These are phyloP conservation scores for Chytriomyces sp. DNA, from an alignment of 192 early-diverging fungal species.

Conservation along the genomic window DNA sequence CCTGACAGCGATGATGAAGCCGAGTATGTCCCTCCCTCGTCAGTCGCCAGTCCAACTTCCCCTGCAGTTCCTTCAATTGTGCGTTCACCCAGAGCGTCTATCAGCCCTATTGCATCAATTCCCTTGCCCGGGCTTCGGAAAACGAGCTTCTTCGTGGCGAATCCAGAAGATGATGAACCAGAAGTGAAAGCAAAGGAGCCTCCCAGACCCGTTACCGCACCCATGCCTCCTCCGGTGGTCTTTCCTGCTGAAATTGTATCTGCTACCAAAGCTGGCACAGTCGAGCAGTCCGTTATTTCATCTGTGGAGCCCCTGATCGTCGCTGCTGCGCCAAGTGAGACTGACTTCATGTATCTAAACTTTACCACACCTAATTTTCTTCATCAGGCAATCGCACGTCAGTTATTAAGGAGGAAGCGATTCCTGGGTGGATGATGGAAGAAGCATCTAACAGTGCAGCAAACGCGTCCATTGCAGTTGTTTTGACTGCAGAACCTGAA, in stretches of 20 bases:
- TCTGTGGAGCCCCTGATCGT: not conserved
- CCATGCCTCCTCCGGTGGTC: not conserved
- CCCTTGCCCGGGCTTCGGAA: not conserved
- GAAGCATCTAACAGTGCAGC: not conserved
- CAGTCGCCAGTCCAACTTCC: not conserved
- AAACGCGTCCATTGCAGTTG: conserved; percentile 1
- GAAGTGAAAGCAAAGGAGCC: not conserved
- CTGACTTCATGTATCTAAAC: not conserved
- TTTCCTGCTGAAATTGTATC: not conserved
- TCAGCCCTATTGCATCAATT: not conserved
- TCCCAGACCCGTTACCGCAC: not conserved
- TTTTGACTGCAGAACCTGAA: not conserved
- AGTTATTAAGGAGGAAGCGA: not conserved
- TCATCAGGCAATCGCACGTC: not conserved
- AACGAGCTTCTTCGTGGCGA: conserved; percentile 1
- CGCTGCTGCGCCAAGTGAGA: not conserved
- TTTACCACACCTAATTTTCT: not conserved
- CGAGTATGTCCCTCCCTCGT: too few relatives aligned
- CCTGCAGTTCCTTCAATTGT: conserved; percentile 4
- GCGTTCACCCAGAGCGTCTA: not conserved
- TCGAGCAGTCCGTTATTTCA: too few relatives aligned
- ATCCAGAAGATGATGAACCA: not conserved
- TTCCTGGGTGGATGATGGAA: conserved; percentile 25
- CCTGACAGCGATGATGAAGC: conserved; percentile 17
- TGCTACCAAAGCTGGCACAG: not conserved